A percentile compares a stretch with the other conserved stretches of the same genome.
Evolutionary conservation across 305 asterid genomes (phyloP).

Genomic region (Solanum hybrid): DNA sequence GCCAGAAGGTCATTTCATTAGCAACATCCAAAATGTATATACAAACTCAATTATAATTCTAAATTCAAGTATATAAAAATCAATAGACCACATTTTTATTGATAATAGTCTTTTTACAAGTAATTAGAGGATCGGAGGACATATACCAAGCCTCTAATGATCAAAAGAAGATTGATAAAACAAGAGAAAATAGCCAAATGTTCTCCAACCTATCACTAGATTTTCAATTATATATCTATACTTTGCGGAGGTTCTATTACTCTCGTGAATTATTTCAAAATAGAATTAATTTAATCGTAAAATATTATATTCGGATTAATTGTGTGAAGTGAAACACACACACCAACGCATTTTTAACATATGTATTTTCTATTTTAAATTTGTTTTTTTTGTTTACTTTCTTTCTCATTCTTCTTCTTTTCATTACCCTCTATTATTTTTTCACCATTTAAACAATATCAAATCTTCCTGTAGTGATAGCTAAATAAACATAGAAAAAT

Average conservation of each 20-base stretch:
- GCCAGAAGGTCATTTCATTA: neutral
- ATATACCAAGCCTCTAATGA: neutral
- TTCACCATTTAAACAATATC: neutral
- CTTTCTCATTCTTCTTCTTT: neutral
- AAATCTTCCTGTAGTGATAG: neutral
- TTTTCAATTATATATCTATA: too few species aligned
- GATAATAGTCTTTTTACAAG: slow-evolving; percentile 1
- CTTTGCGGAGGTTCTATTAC: too few species aligned
- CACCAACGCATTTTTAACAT: neutral
- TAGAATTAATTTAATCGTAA: too few species aligned
- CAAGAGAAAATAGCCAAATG: neutral
- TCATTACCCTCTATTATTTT: neutral
- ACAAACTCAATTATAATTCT: neutral
- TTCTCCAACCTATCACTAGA: too few species aligned
- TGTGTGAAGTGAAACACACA: neutral
- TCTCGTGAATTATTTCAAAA: too few species aligned
- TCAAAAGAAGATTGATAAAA: neutral
- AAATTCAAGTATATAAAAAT: neutral
- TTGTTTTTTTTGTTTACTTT: too few species aligned
- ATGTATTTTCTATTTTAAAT: too few species aligned
- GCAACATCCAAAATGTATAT: neutral
- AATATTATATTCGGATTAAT: too few species aligned
- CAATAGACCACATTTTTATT: neutral
- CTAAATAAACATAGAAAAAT: neutral
- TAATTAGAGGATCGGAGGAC: neutral